Evolutionary conservation across 2,329 filamentous ascomycete genomes (phyloP).

Genomic region (Trichoderma sp.): DNA sequence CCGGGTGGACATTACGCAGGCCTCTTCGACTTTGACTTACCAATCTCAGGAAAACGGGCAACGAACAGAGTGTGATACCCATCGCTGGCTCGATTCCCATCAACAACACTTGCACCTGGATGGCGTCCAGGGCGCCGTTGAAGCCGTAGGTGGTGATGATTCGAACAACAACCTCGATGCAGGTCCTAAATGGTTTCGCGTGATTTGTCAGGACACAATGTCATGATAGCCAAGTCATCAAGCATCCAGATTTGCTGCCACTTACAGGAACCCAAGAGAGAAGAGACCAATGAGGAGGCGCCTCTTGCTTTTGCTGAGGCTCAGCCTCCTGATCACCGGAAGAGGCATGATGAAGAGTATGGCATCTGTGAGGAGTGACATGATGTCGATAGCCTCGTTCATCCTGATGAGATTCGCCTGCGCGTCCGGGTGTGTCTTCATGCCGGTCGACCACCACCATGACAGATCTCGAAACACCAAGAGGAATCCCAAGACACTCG

Average conservation of each 20-base stretch:
- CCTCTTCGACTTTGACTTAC: neutral
- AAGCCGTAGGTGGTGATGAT: constrained; percentile 21
- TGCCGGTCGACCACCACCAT: constrained; percentile 23
- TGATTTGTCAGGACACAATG: neutral
- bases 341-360: constrained; percentile 20
- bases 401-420: constrained; percentile 13
- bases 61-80: constrained; percentile 21
- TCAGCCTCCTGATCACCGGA: constrained; percentile 16
- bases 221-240: no score
- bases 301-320: constrained; percentile 15
- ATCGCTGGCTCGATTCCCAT: constrained; percentile 24
- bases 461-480: constrained; percentile 16
- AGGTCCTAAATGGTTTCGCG: neutral
- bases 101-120: constrained; percentile 10
- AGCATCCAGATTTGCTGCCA: neutral
- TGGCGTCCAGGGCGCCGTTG: constrained; percentile 5
- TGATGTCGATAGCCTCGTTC: constrained; percentile 21
- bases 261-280: constrained; percentile 20
- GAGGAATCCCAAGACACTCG: constrained; percentile 11
- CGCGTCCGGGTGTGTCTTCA: constrained; percentile 1
- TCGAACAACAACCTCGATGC: constrained; percentile 17
- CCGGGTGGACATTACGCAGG: no score
- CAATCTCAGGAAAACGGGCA: constrained; percentile 15
- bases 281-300: constrained; percentile 19
- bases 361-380: constrained; percentile 19